These are phyloP conservation scores for Globisporangium abappressorium DNA, from an alignment of 352 stramenopile genomes.

Conservation along the genomic window DNA sequence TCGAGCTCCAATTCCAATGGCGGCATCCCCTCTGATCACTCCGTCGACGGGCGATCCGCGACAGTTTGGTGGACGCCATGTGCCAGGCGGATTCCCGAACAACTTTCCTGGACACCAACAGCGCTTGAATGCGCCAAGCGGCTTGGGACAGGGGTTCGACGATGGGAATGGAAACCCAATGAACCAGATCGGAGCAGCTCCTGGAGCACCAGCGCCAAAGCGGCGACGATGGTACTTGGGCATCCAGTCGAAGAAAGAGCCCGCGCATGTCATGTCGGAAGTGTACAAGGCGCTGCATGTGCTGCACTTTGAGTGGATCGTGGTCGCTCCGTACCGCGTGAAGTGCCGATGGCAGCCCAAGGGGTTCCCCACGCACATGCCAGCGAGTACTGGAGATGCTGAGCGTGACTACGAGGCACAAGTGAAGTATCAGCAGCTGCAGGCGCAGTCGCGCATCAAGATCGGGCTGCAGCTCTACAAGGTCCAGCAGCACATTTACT, in stretches of 20 bases:
- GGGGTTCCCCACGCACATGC: slow-evolving; percentile 18
- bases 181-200: neutral
- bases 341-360: slow-evolving; percentile 95
- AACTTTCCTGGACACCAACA: slow-evolving; percentile 10
- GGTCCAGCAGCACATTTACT: slow-evolving; percentile 98
- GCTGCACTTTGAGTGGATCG: slow-evolving; percentile 97
- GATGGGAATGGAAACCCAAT: slow-evolving; percentile 19
- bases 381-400: slow-evolving; percentile 7
- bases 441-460: slow-evolving; percentile 79
- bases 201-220: slow-evolving; percentile 47
- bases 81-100: slow-evolving; percentile 15
- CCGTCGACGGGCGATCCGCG: slow-evolving; percentile 50
- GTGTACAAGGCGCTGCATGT: slow-evolving; percentile 98
- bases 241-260: slow-evolving; percentile 99
- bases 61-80: slow-evolving; percentile 62
- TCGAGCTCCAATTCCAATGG: slow-evolving; percentile 76
- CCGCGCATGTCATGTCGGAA: slow-evolving; percentile 99
- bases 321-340: slow-evolving; percentile 95
- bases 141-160: slow-evolving; percentile 30
- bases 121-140: slow-evolving; percentile 15
- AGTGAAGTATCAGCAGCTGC: slow-evolving; percentile 31
- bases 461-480: slow-evolving; percentile 97
- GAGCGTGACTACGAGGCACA: slow-evolving; percentile 26
- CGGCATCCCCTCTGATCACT: slow-evolving; percentile 70
- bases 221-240: slow-evolving; percentile 97